Percentiles rank a stretch among this genome's conserved stretches.
These are phyloP conservation scores for Henningerozyma blattae DNA, from an alignment of 805 yeast species.

Conservation along the genomic window DNA sequence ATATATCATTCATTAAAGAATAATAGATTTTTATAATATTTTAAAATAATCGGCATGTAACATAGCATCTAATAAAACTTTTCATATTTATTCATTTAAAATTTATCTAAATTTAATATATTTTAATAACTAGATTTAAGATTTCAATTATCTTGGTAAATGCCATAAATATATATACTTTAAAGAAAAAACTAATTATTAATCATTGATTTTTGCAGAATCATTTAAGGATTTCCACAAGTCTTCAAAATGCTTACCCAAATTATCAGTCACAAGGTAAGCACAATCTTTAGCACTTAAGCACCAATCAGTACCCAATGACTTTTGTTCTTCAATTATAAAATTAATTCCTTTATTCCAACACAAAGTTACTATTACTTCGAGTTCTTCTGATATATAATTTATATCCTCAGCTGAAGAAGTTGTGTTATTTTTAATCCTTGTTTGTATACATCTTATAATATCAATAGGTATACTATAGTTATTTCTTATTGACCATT, in stretches of 20 bases:
- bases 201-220: constrained; percentile 5
- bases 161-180: too few relatives aligned
- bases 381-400: constrained; percentile 20
- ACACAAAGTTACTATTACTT: constrained; percentile 25
- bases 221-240: constrained; percentile 21
- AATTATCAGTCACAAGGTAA: constrained; percentile 15
- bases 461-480: not conserved
- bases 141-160: too few relatives aligned
- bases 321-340: constrained; percentile 13
- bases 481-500: not conserved
- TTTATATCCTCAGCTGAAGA: not conserved
- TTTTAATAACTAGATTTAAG: too few relatives aligned
- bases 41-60: too few relatives aligned
- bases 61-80: too few relatives aligned
- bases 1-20: too few relatives aligned
- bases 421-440: not conserved
- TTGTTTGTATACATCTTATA: not conserved
- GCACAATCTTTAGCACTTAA: constrained; percentile 18
- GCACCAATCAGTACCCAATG: constrained; percentile 21
- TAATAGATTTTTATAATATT: too few relatives aligned
- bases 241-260: constrained; percentile 13
- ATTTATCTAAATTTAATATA: too few relatives aligned
- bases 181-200: too few relatives aligned
- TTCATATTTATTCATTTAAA: too few relatives aligned
- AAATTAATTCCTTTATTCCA: constrained; percentile 30